Evolutionary conservation across 140 eudicot species (phyloP).

Genomic region (Stevia rebaudiana): DNA sequence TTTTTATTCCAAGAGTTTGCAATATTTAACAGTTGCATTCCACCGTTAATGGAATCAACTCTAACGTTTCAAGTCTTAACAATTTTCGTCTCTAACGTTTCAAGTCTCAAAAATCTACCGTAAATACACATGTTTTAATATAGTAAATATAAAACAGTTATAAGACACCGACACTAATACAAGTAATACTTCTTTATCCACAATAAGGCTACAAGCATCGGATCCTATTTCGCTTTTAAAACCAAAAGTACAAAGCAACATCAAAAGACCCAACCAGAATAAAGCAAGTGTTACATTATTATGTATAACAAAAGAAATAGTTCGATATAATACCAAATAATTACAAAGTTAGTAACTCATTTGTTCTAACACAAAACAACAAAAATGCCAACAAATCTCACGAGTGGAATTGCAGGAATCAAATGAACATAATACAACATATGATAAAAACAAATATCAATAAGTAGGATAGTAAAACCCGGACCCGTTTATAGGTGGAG

Average conservation of each 20-base stretch:
- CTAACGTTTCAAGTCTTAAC: no score
- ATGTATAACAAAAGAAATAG: conserved; percentile 1
- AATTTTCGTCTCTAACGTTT: no score
- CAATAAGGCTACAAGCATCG: not conserved
- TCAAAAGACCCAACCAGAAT: not conserved
- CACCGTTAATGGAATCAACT: no score
- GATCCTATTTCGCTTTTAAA: not conserved
- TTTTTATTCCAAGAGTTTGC: no score
- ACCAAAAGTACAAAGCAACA: not conserved
- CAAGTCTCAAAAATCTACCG: no score
- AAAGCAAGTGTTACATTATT: conserved; percentile 2
- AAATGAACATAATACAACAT: conserved; percentile 8
- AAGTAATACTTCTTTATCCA: no score
- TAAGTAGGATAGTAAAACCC: conserved; percentile 58
- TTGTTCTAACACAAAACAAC: conserved; percentile 3
- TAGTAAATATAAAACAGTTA: no score
- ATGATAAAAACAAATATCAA: conserved; percentile 21
- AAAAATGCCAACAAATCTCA: conserved; percentile 2
- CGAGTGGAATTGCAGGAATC: not conserved
- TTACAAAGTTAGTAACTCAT: conserved; percentile 3
- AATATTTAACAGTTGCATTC: no score
- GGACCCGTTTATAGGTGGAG: conserved; percentile 55
- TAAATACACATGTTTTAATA: no score
- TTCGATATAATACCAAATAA: not conserved
- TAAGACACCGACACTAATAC: no score